These are phyloP conservation scores for Tricholoma hemisulphureum DNA, from an alignment of 768 basidiomycete genomes.

Conservation along the genomic window DNA sequence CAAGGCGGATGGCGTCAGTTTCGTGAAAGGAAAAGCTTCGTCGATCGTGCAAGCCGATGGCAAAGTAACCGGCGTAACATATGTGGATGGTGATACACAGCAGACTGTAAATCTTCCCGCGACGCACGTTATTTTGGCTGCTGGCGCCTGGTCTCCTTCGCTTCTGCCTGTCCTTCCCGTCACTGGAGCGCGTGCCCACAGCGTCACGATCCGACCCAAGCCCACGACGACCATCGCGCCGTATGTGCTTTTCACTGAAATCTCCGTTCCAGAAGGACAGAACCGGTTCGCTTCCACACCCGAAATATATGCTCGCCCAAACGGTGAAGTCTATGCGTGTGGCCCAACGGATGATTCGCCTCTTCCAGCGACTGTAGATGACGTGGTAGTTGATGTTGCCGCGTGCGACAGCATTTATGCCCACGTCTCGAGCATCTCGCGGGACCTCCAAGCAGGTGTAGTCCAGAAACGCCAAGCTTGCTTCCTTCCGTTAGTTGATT, in stretches of 20 bases:
- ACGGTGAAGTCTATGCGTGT: conserved; percentile 73
- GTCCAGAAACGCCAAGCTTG: conserved; percentile 66
- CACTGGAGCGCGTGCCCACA: conserved; percentile 67
- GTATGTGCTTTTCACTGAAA: conserved; percentile 83
- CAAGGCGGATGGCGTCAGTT: conserved; percentile 47
- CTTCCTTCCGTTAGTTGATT: conserved; percentile 65
- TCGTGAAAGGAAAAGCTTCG: conserved; percentile 47
- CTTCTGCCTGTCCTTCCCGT: conserved; percentile 59
- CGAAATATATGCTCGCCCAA: conserved; percentile 72
- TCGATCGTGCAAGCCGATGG: conserved; percentile 39
- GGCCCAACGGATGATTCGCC: conserved; percentile 73
- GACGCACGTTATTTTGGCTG: conserved; percentile 71
- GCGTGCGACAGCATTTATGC: conserved; percentile 57
- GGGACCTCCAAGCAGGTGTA: conserved; percentile 51
- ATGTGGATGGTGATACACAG: conserved; percentile 28
- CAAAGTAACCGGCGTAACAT: conserved; percentile 50
- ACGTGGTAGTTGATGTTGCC: conserved; percentile 55
- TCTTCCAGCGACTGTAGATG: conserved; percentile 69
- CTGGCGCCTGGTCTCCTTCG: conserved; percentile 83
- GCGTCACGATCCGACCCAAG: conserved; percentile 59
- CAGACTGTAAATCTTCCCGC: conserved; percentile 44
- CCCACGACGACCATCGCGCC: conserved; percentile 53
- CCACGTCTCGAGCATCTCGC: conserved; percentile 61
- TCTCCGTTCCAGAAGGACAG: conserved; percentile 31
- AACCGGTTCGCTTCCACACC: conserved; percentile 40